phyloP scores from a whole-genome alignment of 306 rosid genomes.

The Astragalus glycyphyllos region DNA sequence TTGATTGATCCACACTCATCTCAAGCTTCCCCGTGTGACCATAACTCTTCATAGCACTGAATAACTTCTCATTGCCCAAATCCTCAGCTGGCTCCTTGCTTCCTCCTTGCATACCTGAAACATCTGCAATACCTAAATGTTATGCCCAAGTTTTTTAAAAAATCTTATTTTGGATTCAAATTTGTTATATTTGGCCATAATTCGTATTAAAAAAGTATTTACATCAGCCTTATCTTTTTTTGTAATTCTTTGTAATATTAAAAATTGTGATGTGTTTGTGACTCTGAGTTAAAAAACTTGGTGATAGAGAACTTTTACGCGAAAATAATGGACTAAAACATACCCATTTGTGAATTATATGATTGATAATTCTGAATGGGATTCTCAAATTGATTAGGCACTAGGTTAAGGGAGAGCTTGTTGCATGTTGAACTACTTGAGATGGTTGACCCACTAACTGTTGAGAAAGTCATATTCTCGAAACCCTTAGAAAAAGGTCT shows the following conservation, averaged over 20 bases:
- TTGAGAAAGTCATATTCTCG: conserved; percentile 28
- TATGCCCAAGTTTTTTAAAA: too few relatives aligned
- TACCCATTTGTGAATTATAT: conserved; percentile 52
- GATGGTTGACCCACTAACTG: conserved; percentile 58
- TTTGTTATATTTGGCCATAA: too few relatives aligned
- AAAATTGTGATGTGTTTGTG: too few relatives aligned
- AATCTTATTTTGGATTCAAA: too few relatives aligned
- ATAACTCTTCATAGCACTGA: conserved; percentile 36
- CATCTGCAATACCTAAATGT: too few relatives aligned
- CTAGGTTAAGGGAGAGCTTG: conserved; percentile 52
- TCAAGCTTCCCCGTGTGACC: conserved; percentile 25
- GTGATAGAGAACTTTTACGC: too few relatives aligned
- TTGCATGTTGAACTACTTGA: conserved; percentile 73
- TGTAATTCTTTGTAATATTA: too few relatives aligned
- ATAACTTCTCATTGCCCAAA: conserved; percentile 37
- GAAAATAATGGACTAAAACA: background rate
- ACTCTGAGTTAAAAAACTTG: too few relatives aligned
- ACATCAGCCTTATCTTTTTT: too few relatives aligned
- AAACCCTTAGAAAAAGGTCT: conserved; percentile 26
- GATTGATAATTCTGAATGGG: conserved; percentile 32
- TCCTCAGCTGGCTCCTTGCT: background rate
- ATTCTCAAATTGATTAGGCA: conserved; percentile 4
- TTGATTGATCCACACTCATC: conserved; percentile 58
- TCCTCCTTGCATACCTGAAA: conserved; percentile 28
- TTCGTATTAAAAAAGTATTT: too few relatives aligned